These are phyloP conservation scores for Bombardia bombarda DNA, from an alignment of 495 filamentous ascomycete genomes.

Conservation along the genomic window DNA sequence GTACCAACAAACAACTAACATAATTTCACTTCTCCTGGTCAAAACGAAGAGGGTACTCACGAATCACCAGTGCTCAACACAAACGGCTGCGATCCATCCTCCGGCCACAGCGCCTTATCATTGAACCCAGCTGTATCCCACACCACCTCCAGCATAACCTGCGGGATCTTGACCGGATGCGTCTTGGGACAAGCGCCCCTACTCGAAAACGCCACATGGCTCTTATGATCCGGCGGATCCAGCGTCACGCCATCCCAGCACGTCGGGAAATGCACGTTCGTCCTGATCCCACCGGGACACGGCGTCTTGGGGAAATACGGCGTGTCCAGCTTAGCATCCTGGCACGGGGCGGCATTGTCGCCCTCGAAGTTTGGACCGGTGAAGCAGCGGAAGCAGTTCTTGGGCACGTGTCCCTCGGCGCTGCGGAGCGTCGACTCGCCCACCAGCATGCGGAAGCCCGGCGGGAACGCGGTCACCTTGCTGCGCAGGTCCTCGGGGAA, in stretches of 20 bases:
- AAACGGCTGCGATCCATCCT: slow-evolving; percentile 34
- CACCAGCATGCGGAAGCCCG: slow-evolving; percentile 64
- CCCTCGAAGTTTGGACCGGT: slow-evolving; percentile 33
- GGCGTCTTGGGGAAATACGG: slow-evolving; percentile 19
- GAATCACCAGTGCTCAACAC: slow-evolving; percentile 36
- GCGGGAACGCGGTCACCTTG: slow-evolving; percentile 33
- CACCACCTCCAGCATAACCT: slow-evolving; percentile 1
- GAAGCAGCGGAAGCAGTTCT: slow-evolving; percentile 22
- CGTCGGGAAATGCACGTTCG: slow-evolving; percentile 20
- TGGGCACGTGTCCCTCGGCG: slow-evolving; percentile 32
- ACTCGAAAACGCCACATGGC: slow-evolving; percentile 25
- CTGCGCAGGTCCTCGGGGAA: slow-evolving; percentile 14
- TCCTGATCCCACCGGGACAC: slow-evolving; percentile 27
- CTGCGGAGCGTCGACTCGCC: slow-evolving; percentile 43
- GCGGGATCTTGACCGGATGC: slow-evolving; percentile 18
- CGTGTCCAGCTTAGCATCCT: slow-evolving; percentile 1
- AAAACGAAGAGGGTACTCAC: slow-evolving; percentile 28
- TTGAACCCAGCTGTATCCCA: slow-evolving; percentile 24
- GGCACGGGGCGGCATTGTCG: slow-evolving; percentile 21
- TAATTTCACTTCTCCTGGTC: too few species aligned
- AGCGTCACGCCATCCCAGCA: slow-evolving; percentile 26
- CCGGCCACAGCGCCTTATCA: slow-evolving; percentile 26
- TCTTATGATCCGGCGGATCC: slow-evolving; percentile 26
- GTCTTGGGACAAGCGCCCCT: slow-evolving; percentile 11
- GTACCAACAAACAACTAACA: too few species aligned